Conservation (phyloP, 805 yeast genomes). For the Saccharomyces jurei region DNA sequence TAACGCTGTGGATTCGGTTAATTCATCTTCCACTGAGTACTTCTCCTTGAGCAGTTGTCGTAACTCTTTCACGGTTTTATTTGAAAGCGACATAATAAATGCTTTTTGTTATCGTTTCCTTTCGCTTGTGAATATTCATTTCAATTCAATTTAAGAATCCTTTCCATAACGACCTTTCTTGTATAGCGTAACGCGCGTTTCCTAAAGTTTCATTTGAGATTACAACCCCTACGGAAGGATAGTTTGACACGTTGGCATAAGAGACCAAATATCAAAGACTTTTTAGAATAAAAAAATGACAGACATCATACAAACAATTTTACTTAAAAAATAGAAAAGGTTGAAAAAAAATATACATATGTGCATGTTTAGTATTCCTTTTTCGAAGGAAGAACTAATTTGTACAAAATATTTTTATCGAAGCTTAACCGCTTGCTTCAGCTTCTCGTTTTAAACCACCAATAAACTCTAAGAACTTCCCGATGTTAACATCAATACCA, state of each 20-base stretch:
- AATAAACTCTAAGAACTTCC: conserved; percentile 62
- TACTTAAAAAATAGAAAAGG: neutral
- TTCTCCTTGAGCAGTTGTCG: neutral
- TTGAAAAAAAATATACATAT: neutral
- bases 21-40: neutral
- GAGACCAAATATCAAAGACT: neutral
- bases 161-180: neutral
- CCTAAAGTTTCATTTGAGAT: neutral
- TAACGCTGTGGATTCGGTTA: neutral
- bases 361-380: neutral
- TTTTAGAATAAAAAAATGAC: neutral
- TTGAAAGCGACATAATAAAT: neutral
- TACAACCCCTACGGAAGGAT: neutral
- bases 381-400: neutral
- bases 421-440: neutral
- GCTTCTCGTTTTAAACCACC: conserved; percentile 44
- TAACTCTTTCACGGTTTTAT: neutral
- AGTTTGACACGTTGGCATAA: neutral
- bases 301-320: neutral
- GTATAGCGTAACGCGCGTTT: neutral
- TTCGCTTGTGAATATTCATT: neutral
- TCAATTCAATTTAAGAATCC: neutral
- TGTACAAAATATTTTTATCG: neutral
- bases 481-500: conserved; percentile 73
- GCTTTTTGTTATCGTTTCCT: neutral